Conservation (phyloP, 1,284 basidiomycete genomes). For the Xerocomus amazonicus region DNA sequence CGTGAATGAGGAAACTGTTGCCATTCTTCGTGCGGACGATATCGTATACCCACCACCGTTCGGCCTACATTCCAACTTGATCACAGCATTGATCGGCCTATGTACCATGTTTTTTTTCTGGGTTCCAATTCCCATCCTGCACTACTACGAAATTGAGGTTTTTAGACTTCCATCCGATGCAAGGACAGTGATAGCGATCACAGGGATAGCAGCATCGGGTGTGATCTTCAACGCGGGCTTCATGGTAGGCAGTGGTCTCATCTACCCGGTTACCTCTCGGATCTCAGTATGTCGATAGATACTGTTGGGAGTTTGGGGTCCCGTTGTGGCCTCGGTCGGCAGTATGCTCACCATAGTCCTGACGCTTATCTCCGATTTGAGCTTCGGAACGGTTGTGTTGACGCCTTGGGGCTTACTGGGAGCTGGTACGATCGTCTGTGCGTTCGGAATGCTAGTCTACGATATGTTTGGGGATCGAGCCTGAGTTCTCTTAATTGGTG, state of each 20-base stretch:
- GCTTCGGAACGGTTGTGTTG: constrained; percentile 57
- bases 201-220: constrained; percentile 61
- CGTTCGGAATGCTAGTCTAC: constrained; percentile 70
- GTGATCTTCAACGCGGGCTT: constrained; percentile 73
- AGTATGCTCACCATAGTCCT: constrained; percentile 82
- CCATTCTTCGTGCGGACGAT: constrained; percentile 23
- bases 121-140: constrained; percentile 68
- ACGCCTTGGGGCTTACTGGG: constrained; percentile 66
- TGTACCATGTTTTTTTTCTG: constrained; percentile 64
- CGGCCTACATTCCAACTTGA: constrained; percentile 71
- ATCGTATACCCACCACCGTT: constrained; percentile 61
- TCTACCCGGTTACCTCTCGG: not conserved
- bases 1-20: constrained; percentile 16
- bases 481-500: not conserved
- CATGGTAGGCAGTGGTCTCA: constrained; percentile 50
- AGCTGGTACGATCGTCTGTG: constrained; percentile 63
- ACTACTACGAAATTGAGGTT: constrained; percentile 53
- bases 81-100: constrained; percentile 67
- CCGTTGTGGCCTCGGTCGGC: constrained; percentile 80
- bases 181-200: constrained; percentile 46
- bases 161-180: constrained; percentile 57
- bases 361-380: constrained; percentile 67
- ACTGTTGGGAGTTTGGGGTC: constrained; percentile 78
- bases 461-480: constrained; percentile 50
- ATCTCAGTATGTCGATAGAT: constrained; percentile 45